Percentiles rank a stretch among this genome's conserved stretches.
These are phyloP conservation scores for Aspergillus neotritici DNA, from an alignment of 2,329 filamentous ascomycete genomes.

Conservation along the genomic window DNA sequence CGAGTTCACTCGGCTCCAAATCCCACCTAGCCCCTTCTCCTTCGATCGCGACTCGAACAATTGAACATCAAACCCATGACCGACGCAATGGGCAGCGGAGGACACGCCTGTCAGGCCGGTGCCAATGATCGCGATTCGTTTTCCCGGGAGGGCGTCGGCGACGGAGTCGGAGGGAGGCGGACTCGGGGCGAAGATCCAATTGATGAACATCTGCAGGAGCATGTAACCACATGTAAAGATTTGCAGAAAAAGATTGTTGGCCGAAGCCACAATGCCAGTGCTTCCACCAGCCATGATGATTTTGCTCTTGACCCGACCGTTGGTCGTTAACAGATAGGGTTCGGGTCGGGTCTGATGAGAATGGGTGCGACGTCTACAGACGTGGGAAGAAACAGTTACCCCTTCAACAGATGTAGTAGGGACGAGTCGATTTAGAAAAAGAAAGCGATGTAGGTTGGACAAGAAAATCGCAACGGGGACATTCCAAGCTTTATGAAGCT, in stretches of 20 bases:
- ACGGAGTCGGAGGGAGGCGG: conserved; percentile 54
- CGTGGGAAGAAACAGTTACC: too few species aligned
- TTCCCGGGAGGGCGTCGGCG: conserved; percentile 48
- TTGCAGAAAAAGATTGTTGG: conserved; percentile 23
- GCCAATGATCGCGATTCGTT: conserved; percentile 64
- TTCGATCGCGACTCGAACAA: conserved; percentile 69
- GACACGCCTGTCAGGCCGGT: conserved; percentile 71
- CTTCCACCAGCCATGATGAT: too few species aligned
- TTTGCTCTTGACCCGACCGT: too few species aligned
- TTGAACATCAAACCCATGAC: conserved; percentile 75
- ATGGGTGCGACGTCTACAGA: too few species aligned
- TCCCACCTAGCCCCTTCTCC: conserved; percentile 63
- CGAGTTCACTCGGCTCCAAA: conserved; percentile 78
- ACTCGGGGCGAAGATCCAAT: conserved; percentile 58
- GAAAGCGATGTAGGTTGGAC: too few species aligned
- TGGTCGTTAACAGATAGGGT: too few species aligned
- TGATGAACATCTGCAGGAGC: conserved; percentile 25
- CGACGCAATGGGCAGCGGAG: conserved; percentile 73
- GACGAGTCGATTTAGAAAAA: too few species aligned
- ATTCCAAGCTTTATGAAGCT: too few species aligned
- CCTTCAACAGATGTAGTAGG: too few species aligned
- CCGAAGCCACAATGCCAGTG: too few species aligned
- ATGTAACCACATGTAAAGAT: conserved; percentile 28
- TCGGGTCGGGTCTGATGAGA: too few species aligned
- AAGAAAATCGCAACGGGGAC: too few species aligned